A percentile compares a stretch with the other conserved stretches of the same genome.
Conservation (phyloP, 2,329 filamentous ascomycete genomes). For the Claviceps spartinae region DNA sequence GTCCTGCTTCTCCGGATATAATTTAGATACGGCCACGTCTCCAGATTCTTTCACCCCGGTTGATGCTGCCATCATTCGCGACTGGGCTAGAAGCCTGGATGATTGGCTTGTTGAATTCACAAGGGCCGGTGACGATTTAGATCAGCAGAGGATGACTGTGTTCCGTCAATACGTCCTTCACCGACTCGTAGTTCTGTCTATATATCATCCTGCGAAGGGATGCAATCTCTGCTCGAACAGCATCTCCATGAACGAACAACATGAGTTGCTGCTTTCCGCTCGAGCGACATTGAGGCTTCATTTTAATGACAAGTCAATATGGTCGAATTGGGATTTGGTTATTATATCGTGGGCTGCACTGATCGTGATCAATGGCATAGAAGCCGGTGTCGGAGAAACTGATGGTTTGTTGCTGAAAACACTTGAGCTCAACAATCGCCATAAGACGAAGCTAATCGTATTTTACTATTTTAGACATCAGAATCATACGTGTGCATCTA, state of each 20-base stretch:
- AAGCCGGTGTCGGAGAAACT: slow-evolving; percentile 24
- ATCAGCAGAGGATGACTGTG: slow-evolving; percentile 21
- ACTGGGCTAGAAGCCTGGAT: slow-evolving; percentile 28
- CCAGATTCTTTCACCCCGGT: slow-evolving; percentile 22
- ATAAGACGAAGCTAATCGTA: not conserved
- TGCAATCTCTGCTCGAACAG: slow-evolving; percentile 23
- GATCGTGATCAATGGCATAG: slow-evolving; percentile 27
- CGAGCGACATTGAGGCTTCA: slow-evolving; percentile 26
- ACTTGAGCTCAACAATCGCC: not conserved
- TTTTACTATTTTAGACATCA: slow-evolving; percentile 11
- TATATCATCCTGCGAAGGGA: slow-evolving; percentile 27
- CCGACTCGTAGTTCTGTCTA: slow-evolving; percentile 27
- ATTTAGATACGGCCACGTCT: slow-evolving; percentile 8
- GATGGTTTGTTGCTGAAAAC: slow-evolving; percentile 16
- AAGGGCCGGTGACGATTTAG: slow-evolving; percentile 16
- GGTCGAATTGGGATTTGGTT: slow-evolving; percentile 30
- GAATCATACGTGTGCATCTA: slow-evolving; percentile 17
- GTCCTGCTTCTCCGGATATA: slow-evolving; percentile 22
- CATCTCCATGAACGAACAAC: slow-evolving; percentile 24
- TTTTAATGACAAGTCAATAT: slow-evolving; percentile 26
- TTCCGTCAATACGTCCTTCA: slow-evolving; percentile 29
- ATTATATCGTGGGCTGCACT: slow-evolving; percentile 31
- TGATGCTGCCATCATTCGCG: slow-evolving; percentile 26
- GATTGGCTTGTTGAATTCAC: slow-evolving; percentile 28
- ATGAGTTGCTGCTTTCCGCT: slow-evolving; percentile 27